These are phyloP conservation scores for Trichophyton rubrum DNA, from an alignment of 2,329 filamentous ascomycete genomes.

Conservation along the genomic window DNA sequence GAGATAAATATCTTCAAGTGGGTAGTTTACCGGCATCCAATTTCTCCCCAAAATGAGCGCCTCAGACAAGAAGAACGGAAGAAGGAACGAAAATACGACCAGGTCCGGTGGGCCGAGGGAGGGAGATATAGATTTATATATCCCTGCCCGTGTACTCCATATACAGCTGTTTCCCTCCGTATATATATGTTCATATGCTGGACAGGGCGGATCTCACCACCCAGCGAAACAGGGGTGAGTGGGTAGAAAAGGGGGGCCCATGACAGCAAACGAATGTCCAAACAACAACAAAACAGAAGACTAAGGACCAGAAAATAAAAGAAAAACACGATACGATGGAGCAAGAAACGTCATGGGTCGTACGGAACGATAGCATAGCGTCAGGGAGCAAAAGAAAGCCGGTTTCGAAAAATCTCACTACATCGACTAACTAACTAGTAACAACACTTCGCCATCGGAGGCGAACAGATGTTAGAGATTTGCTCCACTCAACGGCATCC, in stretches of 20 bases:
- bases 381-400: background rate
- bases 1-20: no score
- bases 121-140: no score
- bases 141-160: no score
- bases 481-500: background rate
- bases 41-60: no score
- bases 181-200: no score
- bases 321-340: background rate
- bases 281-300: background rate
- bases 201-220: no score
- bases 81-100: no score
- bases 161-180: no score
- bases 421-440: no score
- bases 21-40: no score
- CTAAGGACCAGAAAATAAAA: background rate
- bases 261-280: background rate
- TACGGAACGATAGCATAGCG: background rate
- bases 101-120: no score
- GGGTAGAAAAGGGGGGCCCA: background rate
- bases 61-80: no score
- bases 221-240: background rate
- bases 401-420: constrained; percentile 1
- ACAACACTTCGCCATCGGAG: background rate
- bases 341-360: background rate
- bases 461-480: background rate